phyloP scores from a whole-genome alignment of 305 asterid species.

The Fraxinus xanthoxyloides region DNA sequence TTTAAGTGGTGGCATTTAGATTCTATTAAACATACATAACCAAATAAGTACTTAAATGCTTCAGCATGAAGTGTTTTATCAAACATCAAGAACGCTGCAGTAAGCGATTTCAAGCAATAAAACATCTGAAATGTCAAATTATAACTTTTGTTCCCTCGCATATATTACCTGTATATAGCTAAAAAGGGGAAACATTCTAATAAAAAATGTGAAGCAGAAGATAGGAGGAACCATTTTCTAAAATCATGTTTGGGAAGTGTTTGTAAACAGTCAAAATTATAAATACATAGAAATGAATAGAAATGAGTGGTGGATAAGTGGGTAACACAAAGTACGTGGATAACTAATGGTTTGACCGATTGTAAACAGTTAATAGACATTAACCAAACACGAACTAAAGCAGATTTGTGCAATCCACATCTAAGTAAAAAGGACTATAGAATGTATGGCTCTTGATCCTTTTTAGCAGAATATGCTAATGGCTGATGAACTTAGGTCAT shows the following conservation, averaged over 20 bases:
- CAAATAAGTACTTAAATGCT: neutral
- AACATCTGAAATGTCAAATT: neutral
- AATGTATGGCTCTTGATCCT: neutral
- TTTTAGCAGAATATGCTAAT: neutral
- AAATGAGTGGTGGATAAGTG: no score
- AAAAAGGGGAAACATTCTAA: neutral
- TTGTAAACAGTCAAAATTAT: neutral
- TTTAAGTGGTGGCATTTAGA: neutral
- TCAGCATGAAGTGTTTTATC: neutral
- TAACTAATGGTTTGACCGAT: no score
- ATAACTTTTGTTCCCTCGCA: neutral
- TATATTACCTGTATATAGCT: neutral
- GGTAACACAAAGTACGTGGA: no score
- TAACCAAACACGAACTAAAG: neutral
- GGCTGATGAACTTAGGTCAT: neutral
- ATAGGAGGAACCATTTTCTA: neutral
- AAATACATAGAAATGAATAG: neutral
- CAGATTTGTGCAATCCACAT: neutral
- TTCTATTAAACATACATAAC: neutral
- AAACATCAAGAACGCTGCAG: neutral
- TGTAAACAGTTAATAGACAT: neutral
- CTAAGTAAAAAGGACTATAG: neutral
- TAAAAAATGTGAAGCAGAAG: neutral
- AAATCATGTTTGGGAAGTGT: neutral
- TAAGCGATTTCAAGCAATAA: neutral